Conservation (phyloP, 1,284 basidiomycete genomes). For the Leccinum fallax region DNA sequence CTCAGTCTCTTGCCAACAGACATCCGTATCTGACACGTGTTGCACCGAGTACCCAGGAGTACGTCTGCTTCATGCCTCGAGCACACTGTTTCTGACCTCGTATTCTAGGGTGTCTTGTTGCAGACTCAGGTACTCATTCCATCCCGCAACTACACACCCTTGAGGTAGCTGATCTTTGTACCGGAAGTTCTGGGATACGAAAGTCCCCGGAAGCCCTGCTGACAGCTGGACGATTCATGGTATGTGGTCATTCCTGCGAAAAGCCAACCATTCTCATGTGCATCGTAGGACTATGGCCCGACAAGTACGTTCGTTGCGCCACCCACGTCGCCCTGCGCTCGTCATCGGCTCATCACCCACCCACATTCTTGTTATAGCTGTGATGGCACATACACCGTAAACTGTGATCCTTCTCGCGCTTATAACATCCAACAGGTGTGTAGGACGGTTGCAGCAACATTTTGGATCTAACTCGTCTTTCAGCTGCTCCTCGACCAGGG, state of each 20-base stretch:
- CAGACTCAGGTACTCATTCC: conserved; percentile 56
- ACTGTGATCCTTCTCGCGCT: conserved; percentile 66
- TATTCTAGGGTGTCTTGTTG: conserved; percentile 55
- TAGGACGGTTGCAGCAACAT: not conserved
- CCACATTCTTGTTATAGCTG: conserved; percentile 47
- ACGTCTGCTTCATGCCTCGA: conserved; percentile 3
- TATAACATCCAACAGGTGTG: conserved; percentile 53
- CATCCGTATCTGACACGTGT: conserved; percentile 44
- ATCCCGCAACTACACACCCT: not conserved
- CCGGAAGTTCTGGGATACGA: conserved; percentile 62
- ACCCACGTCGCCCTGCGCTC: not conserved
- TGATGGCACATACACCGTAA: conserved; percentile 62
- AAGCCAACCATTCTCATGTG: conserved; percentile 7
- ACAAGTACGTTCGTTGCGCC: conserved; percentile 50
- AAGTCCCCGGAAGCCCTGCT: conserved; percentile 62
- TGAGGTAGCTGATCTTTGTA: conserved; percentile 2
- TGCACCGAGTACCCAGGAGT: conserved; percentile 59
- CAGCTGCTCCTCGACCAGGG: conserved; percentile 64
- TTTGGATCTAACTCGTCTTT: not conserved
- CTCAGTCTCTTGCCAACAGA: conserved; percentile 49
- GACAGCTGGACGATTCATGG: conserved; percentile 81
- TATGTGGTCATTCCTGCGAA: conserved; percentile 29
- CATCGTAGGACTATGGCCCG: conserved; percentile 66
- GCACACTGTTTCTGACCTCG: not conserved
- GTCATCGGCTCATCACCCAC: not conserved